Conservation (phyloP, 129 eudicot species). For the Smallanthus sonchifolius region DNA sequence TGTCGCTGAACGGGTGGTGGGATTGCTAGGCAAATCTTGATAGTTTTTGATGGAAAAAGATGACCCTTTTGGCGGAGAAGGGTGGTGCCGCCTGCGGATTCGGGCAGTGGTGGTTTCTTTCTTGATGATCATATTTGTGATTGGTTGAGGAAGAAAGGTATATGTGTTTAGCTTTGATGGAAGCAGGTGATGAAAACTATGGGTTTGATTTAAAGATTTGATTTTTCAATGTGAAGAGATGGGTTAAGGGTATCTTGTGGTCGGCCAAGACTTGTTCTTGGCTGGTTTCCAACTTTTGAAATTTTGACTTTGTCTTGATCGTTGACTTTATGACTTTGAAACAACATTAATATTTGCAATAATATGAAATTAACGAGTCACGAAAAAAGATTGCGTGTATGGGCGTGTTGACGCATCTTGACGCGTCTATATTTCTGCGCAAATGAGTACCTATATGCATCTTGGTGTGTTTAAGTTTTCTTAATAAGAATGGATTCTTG, state of each 20-base stretch:
- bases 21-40: slow-evolving; percentile 17
- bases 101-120: slow-evolving; percentile 18
- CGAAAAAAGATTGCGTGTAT: no score
- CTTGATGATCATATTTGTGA: slow-evolving; percentile 37
- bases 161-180: neutral
- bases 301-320: slow-evolving; percentile 14
- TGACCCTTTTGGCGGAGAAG: slow-evolving; percentile 21
- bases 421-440: no score
- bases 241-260: slow-evolving; percentile 20
- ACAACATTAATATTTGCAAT: no score
- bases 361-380: no score
- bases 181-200: no score
- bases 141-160: slow-evolving; percentile 12
- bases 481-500: no score
- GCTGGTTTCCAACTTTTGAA: neutral
- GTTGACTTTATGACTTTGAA: neutral
- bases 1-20: neutral
- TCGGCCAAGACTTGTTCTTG: slow-evolving; percentile 30
- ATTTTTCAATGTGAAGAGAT: slow-evolving; percentile 15
- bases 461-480: no score
- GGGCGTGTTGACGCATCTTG: no score
- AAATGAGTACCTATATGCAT: no score
- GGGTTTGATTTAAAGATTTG: no score
- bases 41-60: slow-evolving; percentile 19
- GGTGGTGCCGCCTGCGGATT: slow-evolving; percentile 25